Evolutionary conservation across 1,139 yeast species (phyloP), one percentile per base, ranked within the genome.

Genomic region (Schwanniomyces etchellsii): DNA sequence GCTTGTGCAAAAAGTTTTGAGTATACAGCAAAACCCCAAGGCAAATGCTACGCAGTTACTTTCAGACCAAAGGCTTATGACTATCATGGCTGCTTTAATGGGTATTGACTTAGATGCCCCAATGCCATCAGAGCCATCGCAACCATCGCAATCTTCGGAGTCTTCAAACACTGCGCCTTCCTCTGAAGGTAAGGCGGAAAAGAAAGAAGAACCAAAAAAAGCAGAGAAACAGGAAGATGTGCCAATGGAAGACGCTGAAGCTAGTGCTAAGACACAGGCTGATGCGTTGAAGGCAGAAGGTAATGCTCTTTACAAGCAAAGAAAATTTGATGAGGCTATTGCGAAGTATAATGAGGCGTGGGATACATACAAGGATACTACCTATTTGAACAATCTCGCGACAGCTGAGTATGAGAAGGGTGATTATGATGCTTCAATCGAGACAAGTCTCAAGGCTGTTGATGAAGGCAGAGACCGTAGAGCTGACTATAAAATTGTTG

Each of bases 381-480:
- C 98, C 2, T 93, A 83, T 57, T 70, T 93, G 54, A 93, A 91
- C 67, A 93, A 93, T 70, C 78, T 94, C 51, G 93, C 98, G 22
- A 98, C 99, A 33, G 98, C 98, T 17, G 96, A 91, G 59, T 91
- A 63, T 49, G 99, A 93, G 62, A 88, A 89, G 59, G 96, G 94
- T 36, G 96, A 88, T 49, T 85, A 75, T 48, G 95, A 86, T 35
- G 62, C 79, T 11, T 89, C 96, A 24, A 82, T 91, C 42, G 61
- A 70, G 35, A 85, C 97, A 4, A 82, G 96, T 59, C 64, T 76
- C 44, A 63, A 65, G 35, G 97, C 98, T 12, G 73, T 91, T 39
- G 96, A 85, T 29, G 77, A 83, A 54, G 96, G 96, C 42, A 77
- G 96, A 62, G 93, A 82, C 43, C 53, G 74, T 55, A 83, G 94